phyloP scores from a whole-genome alignment of 768 basidiomycete species.

The Auriscalpium orientale region DNA sequence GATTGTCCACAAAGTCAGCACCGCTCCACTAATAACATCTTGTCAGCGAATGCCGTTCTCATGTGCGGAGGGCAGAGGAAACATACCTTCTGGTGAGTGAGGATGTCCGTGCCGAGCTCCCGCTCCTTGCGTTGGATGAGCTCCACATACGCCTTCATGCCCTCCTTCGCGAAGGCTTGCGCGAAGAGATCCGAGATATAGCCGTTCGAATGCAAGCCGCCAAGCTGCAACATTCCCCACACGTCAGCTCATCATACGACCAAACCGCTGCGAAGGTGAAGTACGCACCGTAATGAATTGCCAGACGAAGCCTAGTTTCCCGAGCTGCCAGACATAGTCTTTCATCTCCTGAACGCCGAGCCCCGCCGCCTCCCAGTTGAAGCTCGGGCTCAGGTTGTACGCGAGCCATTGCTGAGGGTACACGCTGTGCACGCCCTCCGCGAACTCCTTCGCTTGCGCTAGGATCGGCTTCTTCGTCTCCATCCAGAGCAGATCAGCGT shows the following conservation, averaged over 20 bases:
- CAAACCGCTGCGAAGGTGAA: neutral
- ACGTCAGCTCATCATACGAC: neutral
- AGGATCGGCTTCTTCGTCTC: conserved; percentile 95
- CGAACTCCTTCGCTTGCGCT: conserved; percentile 87
- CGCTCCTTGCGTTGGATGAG: conserved; percentile 88
- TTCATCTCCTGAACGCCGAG: conserved; percentile 81
- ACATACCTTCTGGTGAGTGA: conserved; percentile 91
- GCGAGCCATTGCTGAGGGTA: conserved; percentile 92
- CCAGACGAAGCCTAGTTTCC: conserved; percentile 95
- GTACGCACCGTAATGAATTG: conserved; percentile 93
- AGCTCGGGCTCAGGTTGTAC: conserved; percentile 91
- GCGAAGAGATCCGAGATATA: conserved; percentile 96
- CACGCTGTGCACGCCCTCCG: conserved; percentile 74
- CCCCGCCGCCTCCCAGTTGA: conserved; percentile 94
- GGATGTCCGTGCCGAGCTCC: conserved; percentile 90
- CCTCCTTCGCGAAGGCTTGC: conserved; percentile 79
- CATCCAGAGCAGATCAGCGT: conserved; percentile 92
- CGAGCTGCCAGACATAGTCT: conserved; percentile 85
- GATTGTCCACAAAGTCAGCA: conserved; percentile 84
- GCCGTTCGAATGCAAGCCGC: conserved; percentile 93
- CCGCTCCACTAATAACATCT: conserved; percentile 71
- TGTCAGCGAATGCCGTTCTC: conserved; percentile 9
- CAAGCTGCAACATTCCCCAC: conserved; percentile 50
- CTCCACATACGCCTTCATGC: conserved; percentile 99
- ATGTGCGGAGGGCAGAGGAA: neutral